Evolutionary conservation across 768 basidiomycete genomes (phyloP).

Genomic region (Termitomyces sp.): DNA sequence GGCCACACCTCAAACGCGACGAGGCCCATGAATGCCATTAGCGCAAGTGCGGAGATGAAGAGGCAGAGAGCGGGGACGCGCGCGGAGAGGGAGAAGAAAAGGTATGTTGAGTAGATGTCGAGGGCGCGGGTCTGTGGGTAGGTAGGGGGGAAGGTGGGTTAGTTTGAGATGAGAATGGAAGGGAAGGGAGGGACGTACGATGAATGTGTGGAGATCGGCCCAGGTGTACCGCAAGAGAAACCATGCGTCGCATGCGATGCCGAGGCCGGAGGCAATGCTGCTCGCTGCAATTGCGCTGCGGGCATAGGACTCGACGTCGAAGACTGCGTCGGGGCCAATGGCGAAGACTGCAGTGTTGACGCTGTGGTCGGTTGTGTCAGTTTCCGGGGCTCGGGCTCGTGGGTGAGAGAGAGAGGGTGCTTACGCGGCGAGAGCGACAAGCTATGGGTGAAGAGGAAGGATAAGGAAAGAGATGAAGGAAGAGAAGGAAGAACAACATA

Average conservation of each 20-base stretch:
- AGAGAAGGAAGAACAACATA: slow-evolving; percentile 16
- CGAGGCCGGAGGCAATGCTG: slow-evolving; percentile 59
- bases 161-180: neutral
- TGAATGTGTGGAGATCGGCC: slow-evolving; percentile 47
- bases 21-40: slow-evolving; percentile 57
- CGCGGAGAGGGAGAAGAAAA: slow-evolving; percentile 68
- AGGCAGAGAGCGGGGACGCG: slow-evolving; percentile 62
- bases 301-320: slow-evolving; percentile 45
- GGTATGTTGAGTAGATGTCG: slow-evolving; percentile 57
- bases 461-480: neutral
- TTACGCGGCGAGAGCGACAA: slow-evolving; percentile 59
- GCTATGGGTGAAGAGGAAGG: slow-evolving; percentile 24
- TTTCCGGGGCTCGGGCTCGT: no score
- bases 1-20: slow-evolving; percentile 69
- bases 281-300: slow-evolving; percentile 52
- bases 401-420: slow-evolving; percentile 10
- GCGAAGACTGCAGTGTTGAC: slow-evolving; percentile 61
- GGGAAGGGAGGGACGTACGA: slow-evolving; percentile 28
- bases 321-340: slow-evolving; percentile 49
- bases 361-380: slow-evolving; percentile 16
- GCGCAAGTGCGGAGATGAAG: slow-evolving; percentile 49
- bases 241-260: slow-evolving; percentile 61
- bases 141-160: no score
- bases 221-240: slow-evolving; percentile 61
- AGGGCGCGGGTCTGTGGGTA: slow-evolving; percentile 37